Conservation (phyloP, 331 rosid genomes). For the Rosa hybrid region DNA sequence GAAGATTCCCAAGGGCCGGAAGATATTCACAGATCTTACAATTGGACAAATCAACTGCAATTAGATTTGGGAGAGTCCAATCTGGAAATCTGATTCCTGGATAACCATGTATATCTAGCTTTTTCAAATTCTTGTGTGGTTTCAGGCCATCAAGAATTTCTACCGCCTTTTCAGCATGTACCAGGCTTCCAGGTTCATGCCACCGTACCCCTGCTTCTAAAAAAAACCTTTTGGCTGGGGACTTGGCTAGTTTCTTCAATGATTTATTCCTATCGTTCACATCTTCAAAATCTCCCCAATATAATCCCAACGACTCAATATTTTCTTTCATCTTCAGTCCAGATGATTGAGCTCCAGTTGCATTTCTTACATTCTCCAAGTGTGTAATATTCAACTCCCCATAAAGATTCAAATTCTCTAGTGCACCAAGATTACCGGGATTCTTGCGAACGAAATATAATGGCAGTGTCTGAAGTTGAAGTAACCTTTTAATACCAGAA, state of each 20-base stretch:
- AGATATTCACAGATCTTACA: background rate
- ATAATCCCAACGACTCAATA: background rate
- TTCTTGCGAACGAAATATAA: background rate
- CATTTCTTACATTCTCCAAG: background rate
- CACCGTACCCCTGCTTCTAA: background rate
- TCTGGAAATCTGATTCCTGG: constrained; percentile 15
- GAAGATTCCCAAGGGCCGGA: constrained; percentile 3
- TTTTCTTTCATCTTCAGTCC: background rate
- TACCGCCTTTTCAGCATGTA: background rate
- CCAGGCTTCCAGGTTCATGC: too few species aligned
- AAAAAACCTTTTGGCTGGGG: too few species aligned
- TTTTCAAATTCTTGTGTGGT: background rate
- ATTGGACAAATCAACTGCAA: background rate
- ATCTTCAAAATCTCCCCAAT: background rate
- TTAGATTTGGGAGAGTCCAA: background rate
- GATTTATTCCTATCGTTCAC: too few species aligned
- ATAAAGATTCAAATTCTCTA: background rate
- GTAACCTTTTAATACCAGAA: too few species aligned
- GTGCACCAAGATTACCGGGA: rapidly evolving
- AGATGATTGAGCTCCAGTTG: too few species aligned
- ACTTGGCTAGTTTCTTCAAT: background rate
- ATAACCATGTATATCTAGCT: background rate
- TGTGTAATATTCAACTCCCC: background rate
- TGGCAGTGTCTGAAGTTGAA: constrained; percentile 1
- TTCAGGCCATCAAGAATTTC: background rate